A percentile compares a stretch with the other conserved stretches of the same genome.
Evolutionary conservation across 108 stramenopile species (phyloP).

Genomic region (Fragilariopsis cylindrus): DNA sequence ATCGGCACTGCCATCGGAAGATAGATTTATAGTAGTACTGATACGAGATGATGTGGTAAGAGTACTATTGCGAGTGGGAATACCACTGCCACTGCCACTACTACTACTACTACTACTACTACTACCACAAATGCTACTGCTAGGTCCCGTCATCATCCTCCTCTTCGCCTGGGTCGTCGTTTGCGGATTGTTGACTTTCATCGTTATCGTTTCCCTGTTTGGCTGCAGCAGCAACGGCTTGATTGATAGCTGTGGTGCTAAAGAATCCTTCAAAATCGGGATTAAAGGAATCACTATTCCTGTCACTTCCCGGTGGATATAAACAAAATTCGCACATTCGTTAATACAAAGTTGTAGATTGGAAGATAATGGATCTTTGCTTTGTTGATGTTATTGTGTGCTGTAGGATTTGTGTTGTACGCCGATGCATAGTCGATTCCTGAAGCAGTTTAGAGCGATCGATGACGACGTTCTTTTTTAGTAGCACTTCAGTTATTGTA

Average conservation of each 20-base stretch:
- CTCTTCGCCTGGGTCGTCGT: slow-evolving; percentile 20
- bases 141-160: slow-evolving; percentile 75
- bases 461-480: no score
- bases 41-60: not conserved
- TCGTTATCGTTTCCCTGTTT: slow-evolving; percentile 1
- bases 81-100: not conserved
- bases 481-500: no score
- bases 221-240: slow-evolving; percentile 51
- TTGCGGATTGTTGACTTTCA: slow-evolving; percentile 1
- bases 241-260: slow-evolving; percentile 70
- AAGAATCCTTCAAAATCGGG: slow-evolving; percentile 75
- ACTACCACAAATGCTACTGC: slow-evolving; percentile 21
- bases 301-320: slow-evolving; percentile 34
- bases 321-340: slow-evolving; percentile 84
- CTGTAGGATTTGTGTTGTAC: no score
- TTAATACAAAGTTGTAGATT: no score
- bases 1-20: slow-evolving; percentile 1
- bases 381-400: no score
- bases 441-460: no score
- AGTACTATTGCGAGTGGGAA: not conserved
- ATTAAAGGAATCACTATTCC: slow-evolving; percentile 46
- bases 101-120: not conserved
- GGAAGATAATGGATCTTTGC: no score
- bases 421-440: no score
- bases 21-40: not conserved